A percentile compares a stretch with the other conserved stretches of the same genome.
phyloP scores from a whole-genome alignment of 2,329 filamentous ascomycete species.

The Trichoderma sp. region DNA sequence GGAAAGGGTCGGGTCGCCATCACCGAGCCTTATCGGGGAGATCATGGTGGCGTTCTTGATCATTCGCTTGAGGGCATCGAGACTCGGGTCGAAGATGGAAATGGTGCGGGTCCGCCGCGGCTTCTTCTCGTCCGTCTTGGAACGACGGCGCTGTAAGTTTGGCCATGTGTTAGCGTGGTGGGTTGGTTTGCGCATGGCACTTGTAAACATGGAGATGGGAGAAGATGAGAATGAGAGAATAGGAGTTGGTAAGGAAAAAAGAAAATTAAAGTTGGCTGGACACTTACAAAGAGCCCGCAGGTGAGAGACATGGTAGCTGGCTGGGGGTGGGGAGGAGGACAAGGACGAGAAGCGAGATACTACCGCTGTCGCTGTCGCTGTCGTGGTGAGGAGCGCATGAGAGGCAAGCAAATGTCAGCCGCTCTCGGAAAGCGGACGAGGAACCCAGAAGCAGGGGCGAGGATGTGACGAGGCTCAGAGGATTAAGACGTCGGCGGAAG shows the following conservation, averaged over 20 bases:
- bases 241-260: not conserved
- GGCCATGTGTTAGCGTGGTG: constrained; percentile 10
- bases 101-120: constrained; percentile 38
- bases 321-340: not conserved
- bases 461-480: not conserved
- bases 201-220: not conserved
- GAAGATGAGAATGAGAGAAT: not conserved
- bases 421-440: constrained; percentile 7
- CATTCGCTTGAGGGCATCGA: constrained; percentile 33
- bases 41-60: constrained; percentile 35
- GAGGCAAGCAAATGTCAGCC: constrained; percentile 16
- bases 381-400: constrained; percentile 4
- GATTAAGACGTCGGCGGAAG: not conserved
- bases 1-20: constrained; percentile 21
- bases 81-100: constrained; percentile 38
- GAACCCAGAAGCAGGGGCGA: not conserved
- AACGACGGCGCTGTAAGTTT: constrained; percentile 24
- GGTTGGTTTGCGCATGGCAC: not conserved
- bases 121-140: constrained; percentile 25
- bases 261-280: not conserved
- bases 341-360: not conserved
- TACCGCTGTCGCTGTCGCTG: not conserved
- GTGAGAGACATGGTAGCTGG: constrained; percentile 24
- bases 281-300: constrained; percentile 29
- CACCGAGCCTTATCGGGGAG: constrained; percentile 24